Base-by-base conservation (phyloP, 2,329 filamentous ascomycete genomes). In the Lecanicillium sp. region DNA sequence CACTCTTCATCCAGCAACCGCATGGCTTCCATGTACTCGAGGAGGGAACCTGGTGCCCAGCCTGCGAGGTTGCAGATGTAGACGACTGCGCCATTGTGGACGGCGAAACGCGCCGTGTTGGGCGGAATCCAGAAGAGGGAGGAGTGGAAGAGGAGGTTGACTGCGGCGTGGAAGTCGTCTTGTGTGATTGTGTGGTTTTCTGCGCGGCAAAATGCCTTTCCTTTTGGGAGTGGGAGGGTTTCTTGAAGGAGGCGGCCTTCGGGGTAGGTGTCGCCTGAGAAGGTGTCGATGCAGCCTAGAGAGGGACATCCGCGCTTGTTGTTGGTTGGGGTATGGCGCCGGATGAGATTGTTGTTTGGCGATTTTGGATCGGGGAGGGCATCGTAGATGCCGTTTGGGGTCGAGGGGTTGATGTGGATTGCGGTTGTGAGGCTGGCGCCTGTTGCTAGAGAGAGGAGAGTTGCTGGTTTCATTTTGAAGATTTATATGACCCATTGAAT, bases 21-120 rank as follows among this genome's bases (percentile, higher is more conserved):
- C 36, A 42, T 44, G 16, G 43, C 43, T 3, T 38, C 43, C 40
- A 42, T 42, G 30, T 34, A 44, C 31, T 44, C 43, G 17, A 44
- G 16, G 3, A 44, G 43, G 19, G 39, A 42, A 22, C 28, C 43
- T 18, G 36, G 11, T 22, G 25, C 33, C 39, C 42, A 42, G 17
- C n/a, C 30, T 33, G 16, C 13, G 13, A 37, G 34, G 33, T 38
- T 42, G 43, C 43, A 44, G 3, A 42, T 16, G 32, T 44, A 44
- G 4, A 18, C 43, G 15, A 40, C 33, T 5, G 35, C 18, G 22
- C 15, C 13, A 36, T 37, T 31, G 37, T 37, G 27, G n/a, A 44
- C 28, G 13, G 39, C 35, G 39, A 42, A 44, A 22, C 39, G 43
- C 13, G 32, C 39, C 15, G 33, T n/a, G 18, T 29, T 9, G 4